Percentiles rank a stretch among this genome's conserved stretches.
Evolutionary conservation across 345 rosid genomes (phyloP).

Genomic region (Aquilaria sinensis): DNA sequence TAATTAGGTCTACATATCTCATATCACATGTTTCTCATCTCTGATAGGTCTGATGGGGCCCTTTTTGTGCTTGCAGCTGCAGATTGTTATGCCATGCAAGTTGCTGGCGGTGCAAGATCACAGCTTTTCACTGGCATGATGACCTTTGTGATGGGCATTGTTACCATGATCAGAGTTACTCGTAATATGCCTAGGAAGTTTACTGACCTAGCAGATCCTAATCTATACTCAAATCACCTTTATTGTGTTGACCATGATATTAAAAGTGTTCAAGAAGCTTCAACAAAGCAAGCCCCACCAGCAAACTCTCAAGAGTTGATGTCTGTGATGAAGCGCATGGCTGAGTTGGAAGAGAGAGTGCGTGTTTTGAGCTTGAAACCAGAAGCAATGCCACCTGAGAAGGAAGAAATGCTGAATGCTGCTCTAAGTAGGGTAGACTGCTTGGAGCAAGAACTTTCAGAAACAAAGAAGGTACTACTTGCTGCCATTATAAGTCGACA

Average conservation of each 20-base stretch:
- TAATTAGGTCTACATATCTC: neutral
- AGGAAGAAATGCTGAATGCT: slow-evolving; percentile 72
- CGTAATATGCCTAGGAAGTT: slow-evolving; percentile 66
- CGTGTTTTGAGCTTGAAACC: slow-evolving; percentile 46
- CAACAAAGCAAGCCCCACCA: slow-evolving; percentile 23
- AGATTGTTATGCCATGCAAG: slow-evolving; percentile 28
- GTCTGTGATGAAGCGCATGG: slow-evolving; percentile 65
- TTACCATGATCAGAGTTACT: slow-evolving; percentile 69
- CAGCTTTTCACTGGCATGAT: slow-evolving; percentile 70
- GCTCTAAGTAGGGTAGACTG: slow-evolving; percentile 57
- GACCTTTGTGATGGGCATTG: slow-evolving; percentile 83
- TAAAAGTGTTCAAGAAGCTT: slow-evolving; percentile 24
- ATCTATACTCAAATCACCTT: slow-evolving; percentile 43
- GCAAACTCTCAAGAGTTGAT: slow-evolving; percentile 48
- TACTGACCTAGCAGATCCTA: slow-evolving; percentile 30
- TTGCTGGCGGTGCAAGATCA: slow-evolving; percentile 40
- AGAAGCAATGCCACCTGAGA: slow-evolving; percentile 55
- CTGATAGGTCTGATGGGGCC: neutral
- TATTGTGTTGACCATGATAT: slow-evolving; percentile 31
- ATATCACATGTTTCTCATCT: neutral
- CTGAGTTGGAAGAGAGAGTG: slow-evolving; percentile 72
- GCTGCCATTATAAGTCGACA: neutral
- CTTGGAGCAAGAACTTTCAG: slow-evolving; percentile 75
- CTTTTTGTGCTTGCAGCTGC: slow-evolving; percentile 16
- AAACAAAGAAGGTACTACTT: slow-evolving; percentile 65